These are phyloP conservation scores for thale cress (Arabidopsis thaliana) DNA, from an alignment of 345 rosid genomes.

Conservation along the genomic window TAIR10.1 NC_003074.8:16009001-16009500, in stretches of 20 bases:
- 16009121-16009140: constrained; percentile 1
- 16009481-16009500: constrained; percentile 94
- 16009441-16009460: background rate
- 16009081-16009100: constrained; percentile 44
- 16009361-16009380: background rate
- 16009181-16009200: constrained; percentile 11
- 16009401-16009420: background rate
- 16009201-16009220: constrained; percentile 16
- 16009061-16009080: constrained; percentile 94
- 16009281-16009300: constrained; percentile 1
- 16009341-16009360: constrained; percentile 1
- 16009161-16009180: background rate
- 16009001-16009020: constrained; percentile 77
- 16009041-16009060: constrained; percentile 95
- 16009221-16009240: background rate
- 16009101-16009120: background rate
- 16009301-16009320: background rate
- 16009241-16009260: background rate
- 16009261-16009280: constrained; percentile 19
- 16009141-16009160: background rate
- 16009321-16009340: background rate
- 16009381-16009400: constrained; percentile 12
- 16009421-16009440: background rate
- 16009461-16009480: constrained; percentile 2
- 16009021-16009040: constrained; percentile 79